Evolutionary conservation across 164 flowering plant species (phyloP), one percentile per base, ranked within the genome.

Genomic region (Vitis rupestris): DNA sequence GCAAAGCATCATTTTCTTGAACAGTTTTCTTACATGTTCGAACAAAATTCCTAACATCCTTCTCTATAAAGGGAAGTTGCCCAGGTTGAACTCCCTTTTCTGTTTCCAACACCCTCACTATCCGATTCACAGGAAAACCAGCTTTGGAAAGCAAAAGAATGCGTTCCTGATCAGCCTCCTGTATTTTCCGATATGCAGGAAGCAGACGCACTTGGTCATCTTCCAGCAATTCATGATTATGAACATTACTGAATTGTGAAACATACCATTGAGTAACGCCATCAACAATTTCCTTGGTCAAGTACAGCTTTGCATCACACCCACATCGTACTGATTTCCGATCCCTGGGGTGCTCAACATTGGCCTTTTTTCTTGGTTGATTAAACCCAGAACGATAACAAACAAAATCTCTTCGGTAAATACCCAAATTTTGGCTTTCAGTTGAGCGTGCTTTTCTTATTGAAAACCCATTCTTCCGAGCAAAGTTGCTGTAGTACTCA

Each of bases 51-150:
- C 83, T 78, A 50, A 78, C 81, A 68, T 81, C 83, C 56, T 78
- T 81, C 53, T 81, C 81, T 27, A 78, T 75, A 59, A 81, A 81
- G 14, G 83, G 81, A 71, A 81, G 71, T 48, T 81, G 75, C 16
- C 83, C 83, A 49, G 81, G 77, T 64, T 75, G 81, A 14, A 81
- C 79, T 9, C 83, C 81, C 68, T 78, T 81, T 70, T 81, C 81
- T 17, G 78, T 29, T 50, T 81, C 83, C 78, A 81, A 67, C 12
- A 78, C 72, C 75, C 73, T 78, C 53, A 78, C 75, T 12, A 81
- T 81, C 56, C 70, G 74, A 47, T 78, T 75, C 53, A 81, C 78
- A 10, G 83, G 81, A 71, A 81, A 78, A 11, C 83, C 83, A 70
- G 83, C 81, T 68, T 81, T 81, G 23, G 81, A 78, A 23, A 78